phyloP scores from a whole-genome alignment of 306 rosid genomes.

The Bauhinia variegata region DNA sequence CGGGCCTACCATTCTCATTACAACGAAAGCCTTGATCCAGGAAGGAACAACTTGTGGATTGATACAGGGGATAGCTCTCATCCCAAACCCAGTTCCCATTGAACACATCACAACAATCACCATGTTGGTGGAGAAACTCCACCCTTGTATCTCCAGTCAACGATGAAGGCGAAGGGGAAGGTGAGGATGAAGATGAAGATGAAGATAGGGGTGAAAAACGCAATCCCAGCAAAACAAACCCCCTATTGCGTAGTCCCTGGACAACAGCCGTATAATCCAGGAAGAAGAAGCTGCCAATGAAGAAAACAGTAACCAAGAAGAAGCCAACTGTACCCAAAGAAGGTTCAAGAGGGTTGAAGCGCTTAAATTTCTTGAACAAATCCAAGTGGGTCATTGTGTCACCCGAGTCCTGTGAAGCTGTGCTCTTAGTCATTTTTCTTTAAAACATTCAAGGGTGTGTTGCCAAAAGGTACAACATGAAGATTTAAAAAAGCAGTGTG shows the following conservation, averaged over 20 bases:
- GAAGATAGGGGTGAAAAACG: conserved; percentile 26
- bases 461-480: conserved; percentile 6
- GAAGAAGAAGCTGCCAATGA: conserved; percentile 60
- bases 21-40: conserved; percentile 80
- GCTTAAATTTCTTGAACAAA: conserved; percentile 63
- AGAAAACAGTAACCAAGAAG: conserved; percentile 50
- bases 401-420: conserved; percentile 35
- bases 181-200: neutral
- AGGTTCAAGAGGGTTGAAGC: conserved; percentile 64
- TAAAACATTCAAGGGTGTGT: conserved; percentile 10
- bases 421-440: conserved; percentile 43
- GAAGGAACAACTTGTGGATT: conserved; percentile 65
- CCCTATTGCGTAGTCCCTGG: conserved; percentile 42
- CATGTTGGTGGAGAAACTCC: conserved; percentile 54
- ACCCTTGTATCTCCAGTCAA: conserved; percentile 25
- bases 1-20: conserved; percentile 75
- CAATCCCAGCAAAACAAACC: conserved; percentile 40
- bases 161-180: no score
- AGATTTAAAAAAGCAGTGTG: conserved; percentile 4
- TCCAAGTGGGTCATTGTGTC: conserved; percentile 50
- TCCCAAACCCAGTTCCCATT: conserved; percentile 95
- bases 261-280: conserved; percentile 46
- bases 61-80: conserved; percentile 77
- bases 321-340: conserved; percentile 51
- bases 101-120: conserved; percentile 62